These are phyloP conservation scores for Sphenostylis stenocarpa DNA, from an alignment of 306 rosid genomes.

Conservation along the genomic window DNA sequence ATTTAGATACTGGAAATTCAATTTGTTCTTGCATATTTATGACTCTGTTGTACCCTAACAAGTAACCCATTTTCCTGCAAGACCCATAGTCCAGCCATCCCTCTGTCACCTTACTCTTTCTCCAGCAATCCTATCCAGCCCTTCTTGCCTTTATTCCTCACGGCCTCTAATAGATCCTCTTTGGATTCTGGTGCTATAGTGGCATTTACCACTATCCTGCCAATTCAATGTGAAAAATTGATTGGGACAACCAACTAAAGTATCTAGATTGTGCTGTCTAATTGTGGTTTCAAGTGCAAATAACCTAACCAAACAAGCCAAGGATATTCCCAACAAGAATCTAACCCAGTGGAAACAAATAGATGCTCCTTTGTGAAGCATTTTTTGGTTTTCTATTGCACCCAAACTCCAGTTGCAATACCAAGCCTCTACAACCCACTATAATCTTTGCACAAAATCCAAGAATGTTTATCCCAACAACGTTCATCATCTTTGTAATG, in stretches of 20 bases:
- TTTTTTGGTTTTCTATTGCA: neutral
- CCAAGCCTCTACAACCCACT: neutral
- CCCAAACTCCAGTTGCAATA: neutral
- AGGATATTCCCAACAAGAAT: neutral
- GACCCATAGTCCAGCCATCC: neutral
- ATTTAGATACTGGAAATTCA: neutral
- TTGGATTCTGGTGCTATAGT: too few relatives aligned
- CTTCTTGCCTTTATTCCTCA: neutral
- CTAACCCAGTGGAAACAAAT: neutral
- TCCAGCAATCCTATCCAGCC: neutral
- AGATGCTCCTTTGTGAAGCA: neutral
- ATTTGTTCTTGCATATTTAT: neutral
- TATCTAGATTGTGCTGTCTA: too few relatives aligned
- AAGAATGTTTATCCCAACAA: neutral
- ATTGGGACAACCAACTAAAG: too few relatives aligned
- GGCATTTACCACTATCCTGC: too few relatives aligned
- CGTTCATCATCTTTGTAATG: neutral
- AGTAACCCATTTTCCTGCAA: neutral
- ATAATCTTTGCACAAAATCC: neutral
- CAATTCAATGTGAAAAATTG: too few relatives aligned
- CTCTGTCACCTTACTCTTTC: neutral
- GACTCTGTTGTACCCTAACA: neutral
- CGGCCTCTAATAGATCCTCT: too few relatives aligned
- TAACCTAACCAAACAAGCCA: neutral
- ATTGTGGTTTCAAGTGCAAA: too few relatives aligned